Base-by-base conservation (phyloP, 2,329 filamentous ascomycete species). In the Zymoseptoria ardabiliae region DNA sequence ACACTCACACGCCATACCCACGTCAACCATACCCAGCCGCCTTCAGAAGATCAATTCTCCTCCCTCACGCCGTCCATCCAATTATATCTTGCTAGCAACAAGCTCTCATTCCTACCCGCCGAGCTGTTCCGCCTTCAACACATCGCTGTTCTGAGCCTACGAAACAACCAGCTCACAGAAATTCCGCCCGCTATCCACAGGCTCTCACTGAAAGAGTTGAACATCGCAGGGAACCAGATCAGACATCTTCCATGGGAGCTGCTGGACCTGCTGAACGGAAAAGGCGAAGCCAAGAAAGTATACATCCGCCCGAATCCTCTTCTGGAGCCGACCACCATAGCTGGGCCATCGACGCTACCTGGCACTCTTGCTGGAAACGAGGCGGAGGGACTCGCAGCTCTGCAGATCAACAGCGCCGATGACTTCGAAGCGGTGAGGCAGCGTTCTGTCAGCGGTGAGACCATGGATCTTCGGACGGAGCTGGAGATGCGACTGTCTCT, bases 231-330 rank as follows among this genome's bases (percentile, higher is more conserved):
- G 56, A 90, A 90, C 62, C 72, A 74, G 4, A 75, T 91, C 10
- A 77, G 77, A 6, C 81, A 76, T 61, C 76, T 91, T 1, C 88
- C 88, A 0, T 81, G 77, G 57, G 86, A 89, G 68, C 74, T 90
- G 0, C 75, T 89, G 0, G 72, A 81, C 22, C 75, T 89, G 2
- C 71, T 88, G 41, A 57, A 56, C 50, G 65, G 59, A 72, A 75
- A 30, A 68, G 72, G 9, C 69, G 78, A 76, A 20, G 75, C 88
- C n/a, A 70, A 72, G 11, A 77, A 77, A 4, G 72, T 89, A n/a
- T 76, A 76, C 23, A 65, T 86, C 2, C 80, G 84, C 58, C 86
- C 86, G 0, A 90, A 90, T 66, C 83, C 83, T 0, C 85, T 88
- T 23, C 3, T 66, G 19, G 61, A 66, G 53, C 67, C 66, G 13